Evolutionary conservation across 2,329 filamentous ascomycete genomes (phyloP).

Genomic region (Dactylellina parvicollis): DNA sequence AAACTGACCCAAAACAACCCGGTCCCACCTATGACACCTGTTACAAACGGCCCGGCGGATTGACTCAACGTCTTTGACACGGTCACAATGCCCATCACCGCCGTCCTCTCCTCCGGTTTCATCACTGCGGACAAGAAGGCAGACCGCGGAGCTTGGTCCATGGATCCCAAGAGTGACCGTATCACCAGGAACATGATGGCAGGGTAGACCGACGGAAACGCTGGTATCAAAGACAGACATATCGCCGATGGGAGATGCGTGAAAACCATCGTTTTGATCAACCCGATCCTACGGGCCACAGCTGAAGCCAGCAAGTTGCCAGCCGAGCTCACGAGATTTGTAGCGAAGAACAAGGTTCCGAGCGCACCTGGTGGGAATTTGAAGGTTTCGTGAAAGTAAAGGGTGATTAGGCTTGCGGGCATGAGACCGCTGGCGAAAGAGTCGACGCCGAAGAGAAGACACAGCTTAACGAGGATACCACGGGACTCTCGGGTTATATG

Average conservation of each 20-base stretch:
- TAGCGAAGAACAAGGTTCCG: slow-evolving; percentile 68
- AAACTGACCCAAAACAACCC: slow-evolving; percentile 72
- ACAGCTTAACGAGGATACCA: slow-evolving; percentile 71
- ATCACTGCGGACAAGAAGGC: slow-evolving; percentile 76
- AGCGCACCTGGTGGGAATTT: slow-evolving; percentile 65
- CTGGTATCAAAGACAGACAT: slow-evolving; percentile 71
- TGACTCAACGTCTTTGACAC: slow-evolving; percentile 74
- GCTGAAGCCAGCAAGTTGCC: slow-evolving; percentile 68
- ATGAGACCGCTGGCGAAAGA: slow-evolving; percentile 56
- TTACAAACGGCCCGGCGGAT: slow-evolving; percentile 71
- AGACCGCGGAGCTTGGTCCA: slow-evolving; percentile 76
- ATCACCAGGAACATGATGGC: slow-evolving; percentile 71
- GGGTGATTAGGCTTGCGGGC: slow-evolving; percentile 62
- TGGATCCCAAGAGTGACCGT: slow-evolving; percentile 71
- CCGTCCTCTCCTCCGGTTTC: slow-evolving; percentile 73
- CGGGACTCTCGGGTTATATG: slow-evolving; percentile 70
- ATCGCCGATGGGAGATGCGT: slow-evolving; percentile 75
- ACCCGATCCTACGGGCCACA: slow-evolving; percentile 67
- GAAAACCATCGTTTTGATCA: slow-evolving; percentile 57
- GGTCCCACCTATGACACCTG: slow-evolving; percentile 70
- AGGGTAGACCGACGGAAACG: slow-evolving; percentile 67
- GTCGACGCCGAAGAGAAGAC: slow-evolving; percentile 72
- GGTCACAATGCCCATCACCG: slow-evolving; percentile 76
- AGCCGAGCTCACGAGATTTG: slow-evolving; percentile 66
- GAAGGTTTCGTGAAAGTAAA: slow-evolving; percentile 67